Percentiles rank a stretch among this genome's conserved stretches.
Conservation (phyloP, 2,329 filamentous ascomycete genomes). For the Neopestalotiopsis clavispora region DNA sequence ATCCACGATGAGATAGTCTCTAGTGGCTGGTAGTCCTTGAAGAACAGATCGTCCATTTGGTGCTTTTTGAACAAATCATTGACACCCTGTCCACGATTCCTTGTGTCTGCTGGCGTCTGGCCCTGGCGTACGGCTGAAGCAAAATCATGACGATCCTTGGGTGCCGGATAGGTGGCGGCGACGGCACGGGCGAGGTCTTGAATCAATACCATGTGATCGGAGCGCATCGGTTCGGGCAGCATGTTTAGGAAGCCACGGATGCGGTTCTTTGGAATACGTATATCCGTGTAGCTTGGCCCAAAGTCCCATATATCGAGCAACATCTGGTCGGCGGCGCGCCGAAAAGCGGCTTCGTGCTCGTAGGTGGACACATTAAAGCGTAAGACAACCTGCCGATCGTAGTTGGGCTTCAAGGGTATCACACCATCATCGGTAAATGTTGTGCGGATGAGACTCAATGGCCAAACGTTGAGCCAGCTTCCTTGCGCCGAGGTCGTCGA, state of each 20-base stretch:
- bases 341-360: conserved; percentile 32
- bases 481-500: background rate
- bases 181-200: conserved; percentile 80
- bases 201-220: conserved; percentile 76
- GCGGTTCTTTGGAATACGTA: conserved; percentile 77
- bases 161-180: conserved; percentile 72
- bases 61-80: conserved; percentile 69
- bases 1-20: conserved; percentile 89
- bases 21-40: conserved; percentile 88
- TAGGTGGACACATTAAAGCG: conserved; percentile 76
- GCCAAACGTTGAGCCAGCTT: conserved; percentile 16
- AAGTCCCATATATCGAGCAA: conserved; percentile 93
- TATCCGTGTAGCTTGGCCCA: conserved; percentile 81
- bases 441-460: conserved; percentile 23
- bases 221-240: conserved; percentile 75
- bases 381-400: conserved; percentile 84
- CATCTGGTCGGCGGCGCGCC: conserved; percentile 53
- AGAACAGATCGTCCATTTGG: conserved; percentile 77
- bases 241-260: conserved; percentile 79
- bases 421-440: conserved; percentile 23
- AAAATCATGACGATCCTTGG: conserved; percentile 33
- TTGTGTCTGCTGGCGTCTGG: conserved; percentile 7
- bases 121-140: conserved; percentile 2
- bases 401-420: conserved; percentile 47
- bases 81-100: conserved; percentile 8